phyloP scores from a whole-genome alignment of 257 asterid species.

The Nicotiana tabacum region DNA sequence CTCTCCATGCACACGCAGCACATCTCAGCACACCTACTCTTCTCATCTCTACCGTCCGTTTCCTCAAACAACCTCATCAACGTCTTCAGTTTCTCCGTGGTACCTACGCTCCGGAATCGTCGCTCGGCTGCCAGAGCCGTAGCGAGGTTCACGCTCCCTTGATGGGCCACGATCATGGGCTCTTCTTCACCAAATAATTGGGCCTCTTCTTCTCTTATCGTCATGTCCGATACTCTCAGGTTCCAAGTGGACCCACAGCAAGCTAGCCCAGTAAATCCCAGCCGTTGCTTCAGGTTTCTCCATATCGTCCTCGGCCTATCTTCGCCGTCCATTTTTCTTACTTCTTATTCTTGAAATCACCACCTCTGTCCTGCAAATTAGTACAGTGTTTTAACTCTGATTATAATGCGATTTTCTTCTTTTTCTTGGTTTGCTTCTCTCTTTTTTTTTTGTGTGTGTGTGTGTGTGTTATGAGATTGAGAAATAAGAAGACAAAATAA shows the following conservation, averaged over 20 bases:
- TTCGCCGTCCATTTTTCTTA: conserved; percentile 7
- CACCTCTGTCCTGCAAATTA: not conserved
- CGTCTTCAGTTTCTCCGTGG: conserved; percentile 11
- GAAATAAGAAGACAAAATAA: not conserved
- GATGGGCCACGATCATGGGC: not conserved
- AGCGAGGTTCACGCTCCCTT: conserved; percentile 11
- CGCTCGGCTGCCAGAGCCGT: conserved; percentile 19
- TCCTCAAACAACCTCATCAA: conserved; percentile 24
- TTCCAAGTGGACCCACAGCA: conserved; percentile 25
- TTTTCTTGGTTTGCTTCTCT: not conserved
- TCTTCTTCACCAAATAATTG: not conserved
- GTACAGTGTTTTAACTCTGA: not conserved
- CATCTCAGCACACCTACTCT: not conserved
- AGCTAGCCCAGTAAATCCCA: conserved; percentile 2
- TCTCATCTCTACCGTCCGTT: conserved; percentile 15
- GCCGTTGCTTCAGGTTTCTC: conserved; percentile 10
- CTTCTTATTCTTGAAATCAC: not conserved
- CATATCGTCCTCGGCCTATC: not conserved
- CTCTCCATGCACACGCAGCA: conserved; percentile 31
- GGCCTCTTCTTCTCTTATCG: not conserved
- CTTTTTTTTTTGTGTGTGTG: too few species aligned
- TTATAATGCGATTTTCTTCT: not conserved
- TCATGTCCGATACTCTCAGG: not conserved
- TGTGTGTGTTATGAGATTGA: not conserved
- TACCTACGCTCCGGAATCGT: not conserved